Evolutionary conservation across 176 grass and related monocot genomes (phyloP).

Genomic region (Musa beccarii): DNA sequence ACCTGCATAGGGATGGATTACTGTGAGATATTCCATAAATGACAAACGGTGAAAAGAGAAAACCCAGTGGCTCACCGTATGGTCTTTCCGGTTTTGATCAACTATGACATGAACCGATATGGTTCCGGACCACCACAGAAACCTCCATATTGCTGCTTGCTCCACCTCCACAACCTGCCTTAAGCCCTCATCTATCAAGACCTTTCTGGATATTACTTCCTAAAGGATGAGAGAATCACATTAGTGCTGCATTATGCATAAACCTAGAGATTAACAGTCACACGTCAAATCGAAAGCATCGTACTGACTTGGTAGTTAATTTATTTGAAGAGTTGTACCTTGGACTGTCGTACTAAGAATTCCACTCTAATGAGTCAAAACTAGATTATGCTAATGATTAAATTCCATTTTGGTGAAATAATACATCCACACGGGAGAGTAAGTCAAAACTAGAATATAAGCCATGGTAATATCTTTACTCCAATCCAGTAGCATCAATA

Average conservation of each 20-base stretch:
- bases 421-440: too few species aligned
- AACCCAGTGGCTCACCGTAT: conserved; percentile 42
- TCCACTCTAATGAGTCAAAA: too few species aligned
- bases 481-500: neutral
- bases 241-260: neutral
- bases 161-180: conserved; percentile 88
- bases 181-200: conserved; percentile 62
- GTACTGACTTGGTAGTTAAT: neutral
- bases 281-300: neutral
- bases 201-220: conserved; percentile 83
- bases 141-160: conserved; percentile 81
- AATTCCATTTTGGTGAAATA: too few species aligned
- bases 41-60: neutral
- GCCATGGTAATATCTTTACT: neutral
- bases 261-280: neutral
- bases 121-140: conserved; percentile 92
- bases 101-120: conserved; percentile 88
- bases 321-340: too few species aligned
- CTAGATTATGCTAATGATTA: too few species aligned
- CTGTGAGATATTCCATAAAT: neutral
- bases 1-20: conserved; percentile 31
- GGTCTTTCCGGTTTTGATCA: conserved; percentile 73
- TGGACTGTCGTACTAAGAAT: too few species aligned
- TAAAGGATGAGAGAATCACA: conserved; percentile 10
- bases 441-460: neutral